Percentiles rank a stretch among this genome's conserved stretches.
phyloP scores from a whole-genome alignment of 2,329 filamentous ascomycete genomes.

The Ascocoryne sarcoides region DNA sequence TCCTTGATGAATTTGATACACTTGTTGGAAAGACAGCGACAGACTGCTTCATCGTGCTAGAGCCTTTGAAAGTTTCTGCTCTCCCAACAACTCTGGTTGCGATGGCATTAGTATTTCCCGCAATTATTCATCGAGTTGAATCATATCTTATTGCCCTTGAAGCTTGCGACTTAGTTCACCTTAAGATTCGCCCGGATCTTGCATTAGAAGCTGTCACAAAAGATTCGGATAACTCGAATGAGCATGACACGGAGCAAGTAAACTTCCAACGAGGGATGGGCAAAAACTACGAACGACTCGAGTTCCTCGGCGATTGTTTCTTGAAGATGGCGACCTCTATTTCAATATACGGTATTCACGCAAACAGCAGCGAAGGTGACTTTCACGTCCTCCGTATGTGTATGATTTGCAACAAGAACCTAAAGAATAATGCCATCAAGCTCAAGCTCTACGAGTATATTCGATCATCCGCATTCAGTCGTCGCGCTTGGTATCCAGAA shows the following conservation, averaged over 20 bases:
- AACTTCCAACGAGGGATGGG: conserved; percentile 82
- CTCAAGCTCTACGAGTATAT: conserved; percentile 65
- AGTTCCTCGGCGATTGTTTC: conserved; percentile 89
- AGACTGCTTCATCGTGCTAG: conserved; percentile 62
- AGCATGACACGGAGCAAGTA: conserved; percentile 56
- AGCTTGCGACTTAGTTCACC: conserved; percentile 54
- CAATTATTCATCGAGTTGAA: conserved; percentile 77
- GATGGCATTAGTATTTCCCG: conserved; percentile 69
- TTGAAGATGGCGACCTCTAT: conserved; percentile 95
- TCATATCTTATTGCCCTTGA: conserved; percentile 73
- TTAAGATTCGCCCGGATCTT: conserved; percentile 56
- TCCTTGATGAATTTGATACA: conserved; percentile 58
- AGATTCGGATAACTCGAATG: conserved; percentile 75
- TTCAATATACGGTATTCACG: conserved; percentile 68
- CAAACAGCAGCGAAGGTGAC: conserved; percentile 71
- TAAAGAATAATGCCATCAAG: conserved; percentile 68
- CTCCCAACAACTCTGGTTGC: conserved; percentile 61
- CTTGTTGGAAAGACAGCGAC: conserved; percentile 29
- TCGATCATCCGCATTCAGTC: conserved; percentile 72
- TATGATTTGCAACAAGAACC: conserved; percentile 82
- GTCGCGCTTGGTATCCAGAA: conserved; percentile 76
- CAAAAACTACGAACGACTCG: conserved; percentile 86
- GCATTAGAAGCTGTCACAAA: conserved; percentile 90
- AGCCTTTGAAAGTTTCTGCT: conserved; percentile 70
- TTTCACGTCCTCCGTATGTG: conserved; percentile 89